Conservation (phyloP, 371 early-diverging fungal species). For the Smittium mucronatum region DNA sequence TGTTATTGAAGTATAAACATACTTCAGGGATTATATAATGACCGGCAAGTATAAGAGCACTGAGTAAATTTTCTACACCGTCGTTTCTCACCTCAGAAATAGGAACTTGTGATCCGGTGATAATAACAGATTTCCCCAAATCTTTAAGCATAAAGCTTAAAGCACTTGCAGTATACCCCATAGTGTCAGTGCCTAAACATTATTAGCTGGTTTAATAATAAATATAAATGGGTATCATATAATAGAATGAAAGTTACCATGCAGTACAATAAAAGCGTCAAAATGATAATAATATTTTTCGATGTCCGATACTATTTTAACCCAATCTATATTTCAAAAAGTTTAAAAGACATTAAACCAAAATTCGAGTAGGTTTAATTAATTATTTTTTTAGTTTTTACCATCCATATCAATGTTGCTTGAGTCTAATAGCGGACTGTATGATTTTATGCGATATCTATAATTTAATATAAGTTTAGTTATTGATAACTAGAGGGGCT, state of each 20-base stretch:
- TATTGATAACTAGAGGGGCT: neutral
- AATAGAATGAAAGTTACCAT: conserved; percentile 33
- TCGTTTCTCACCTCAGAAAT: conserved; percentile 94
- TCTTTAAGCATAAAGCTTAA: conserved; percentile 93
- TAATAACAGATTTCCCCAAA: conserved; percentile 81
- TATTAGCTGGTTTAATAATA: neutral
- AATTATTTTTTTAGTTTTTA: too few relatives aligned
- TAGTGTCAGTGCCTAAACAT: conserved; percentile 70
- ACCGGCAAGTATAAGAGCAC: conserved; percentile 79
- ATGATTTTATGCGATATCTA: conserved; percentile 77
- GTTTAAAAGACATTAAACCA: too few relatives aligned
- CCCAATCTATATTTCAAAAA: conserved; percentile 58
- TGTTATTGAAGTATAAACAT: conserved; percentile 82
- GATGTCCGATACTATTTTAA: conserved; percentile 86
- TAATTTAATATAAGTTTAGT: neutral
- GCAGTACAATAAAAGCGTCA: conserved; percentile 88
- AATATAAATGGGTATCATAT: neutral
- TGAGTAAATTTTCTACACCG: conserved; percentile 88
- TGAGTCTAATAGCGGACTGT: conserved; percentile 84
- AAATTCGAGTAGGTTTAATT: too few relatives aligned
- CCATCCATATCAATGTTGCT: conserved; percentile 85
- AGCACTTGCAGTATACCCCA: conserved; percentile 89
- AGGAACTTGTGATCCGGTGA: conserved; percentile 94
- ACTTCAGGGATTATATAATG: conserved; percentile 98
- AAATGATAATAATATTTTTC: conserved; percentile 81